phyloP scores from a whole-genome alignment of 768 basidiomycete species.

The Leccinum arenicola region DNA sequence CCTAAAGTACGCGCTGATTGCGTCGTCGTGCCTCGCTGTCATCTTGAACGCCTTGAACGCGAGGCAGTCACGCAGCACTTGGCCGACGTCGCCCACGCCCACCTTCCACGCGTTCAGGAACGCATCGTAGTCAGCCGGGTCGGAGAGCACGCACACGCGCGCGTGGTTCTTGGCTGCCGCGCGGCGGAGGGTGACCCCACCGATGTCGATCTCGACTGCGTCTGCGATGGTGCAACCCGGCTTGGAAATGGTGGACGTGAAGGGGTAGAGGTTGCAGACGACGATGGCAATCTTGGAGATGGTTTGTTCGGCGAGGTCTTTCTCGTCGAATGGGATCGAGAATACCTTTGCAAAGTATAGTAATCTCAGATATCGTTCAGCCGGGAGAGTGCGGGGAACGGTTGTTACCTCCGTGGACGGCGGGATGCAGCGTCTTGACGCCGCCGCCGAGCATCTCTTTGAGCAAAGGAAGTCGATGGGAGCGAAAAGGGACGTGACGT shows the following conservation, averaged over 20 bases:
- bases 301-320: constrained; percentile 75
- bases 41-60: too few relatives aligned
- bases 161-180: too few relatives aligned
- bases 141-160: too few relatives aligned
- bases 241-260: constrained; percentile 85
- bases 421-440: constrained; percentile 97
- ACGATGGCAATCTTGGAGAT: constrained; percentile 96
- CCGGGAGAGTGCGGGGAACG: neutral
- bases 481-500: neutral
- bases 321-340: constrained; percentile 87
- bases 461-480: constrained; percentile 6
- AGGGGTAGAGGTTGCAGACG: constrained; percentile 99
- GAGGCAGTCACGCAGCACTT: too few relatives aligned
- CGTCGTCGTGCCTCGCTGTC: constrained; percentile 70
- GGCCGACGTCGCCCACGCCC: too few relatives aligned
- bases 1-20: constrained; percentile 95
- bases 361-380: constrained; percentile 18
- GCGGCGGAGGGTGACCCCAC: too few relatives aligned
- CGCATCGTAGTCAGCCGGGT: too few relatives aligned
- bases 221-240: constrained; percentile 87
- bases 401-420: constrained; percentile 86
- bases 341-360: constrained; percentile 59
- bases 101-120: too few relatives aligned
- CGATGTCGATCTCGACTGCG: constrained; percentile 73
- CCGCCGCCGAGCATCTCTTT: constrained; percentile 95